These are phyloP conservation scores for Ophiosphaerella narmari DNA, from an alignment of 2,329 filamentous ascomycete species.

Conservation along the genomic window DNA sequence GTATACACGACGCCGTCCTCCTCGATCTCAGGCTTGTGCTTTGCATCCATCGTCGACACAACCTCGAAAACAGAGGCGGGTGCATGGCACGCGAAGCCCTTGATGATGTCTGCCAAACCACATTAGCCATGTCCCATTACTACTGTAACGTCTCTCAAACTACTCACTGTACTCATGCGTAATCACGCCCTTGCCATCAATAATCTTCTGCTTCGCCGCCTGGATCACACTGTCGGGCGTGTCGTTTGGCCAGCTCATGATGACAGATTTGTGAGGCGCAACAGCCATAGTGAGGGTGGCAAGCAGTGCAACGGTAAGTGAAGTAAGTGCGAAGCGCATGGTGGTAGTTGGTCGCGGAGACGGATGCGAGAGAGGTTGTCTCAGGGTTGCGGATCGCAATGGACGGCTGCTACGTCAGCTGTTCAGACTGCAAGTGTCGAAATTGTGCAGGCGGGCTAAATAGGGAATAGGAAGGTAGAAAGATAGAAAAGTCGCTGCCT, in stretches of 20 bases:
- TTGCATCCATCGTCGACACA: slow-evolving; percentile 65
- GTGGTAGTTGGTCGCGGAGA: slow-evolving; percentile 22
- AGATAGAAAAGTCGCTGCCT: slow-evolving; percentile 1
- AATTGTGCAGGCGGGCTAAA: not conserved
- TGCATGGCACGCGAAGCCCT: slow-evolving; percentile 77
- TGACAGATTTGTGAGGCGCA: slow-evolving; percentile 68
- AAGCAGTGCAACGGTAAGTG: slow-evolving; percentile 63
- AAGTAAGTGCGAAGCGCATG: slow-evolving; percentile 69
- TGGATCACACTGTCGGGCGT: slow-evolving; percentile 71
- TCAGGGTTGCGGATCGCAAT: not conserved
- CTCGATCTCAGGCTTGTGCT: slow-evolving; percentile 71
- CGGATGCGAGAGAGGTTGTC: not conserved
- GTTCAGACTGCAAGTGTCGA: slow-evolving; percentile 1
- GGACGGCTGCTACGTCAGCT: not conserved
- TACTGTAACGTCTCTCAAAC: not conserved
- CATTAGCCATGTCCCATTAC: not conserved
- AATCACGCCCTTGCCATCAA: slow-evolving; percentile 69
- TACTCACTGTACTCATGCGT: slow-evolving; percentile 72
- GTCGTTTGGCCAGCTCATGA: slow-evolving; percentile 75
- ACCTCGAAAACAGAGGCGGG: slow-evolving; percentile 70
- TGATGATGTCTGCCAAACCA: slow-evolving; percentile 48
- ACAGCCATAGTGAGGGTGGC: slow-evolving; percentile 66
- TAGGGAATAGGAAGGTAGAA: slow-evolving; percentile 3
- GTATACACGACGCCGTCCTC: slow-evolving; percentile 71
- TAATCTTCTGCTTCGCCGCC: slow-evolving; percentile 72